A percentile compares a stretch with the other conserved stretches of the same genome.
These are phyloP conservation scores for Auriscalpium vulgare DNA, from an alignment of 768 basidiomycete genomes.

Conservation along the genomic window DNA sequence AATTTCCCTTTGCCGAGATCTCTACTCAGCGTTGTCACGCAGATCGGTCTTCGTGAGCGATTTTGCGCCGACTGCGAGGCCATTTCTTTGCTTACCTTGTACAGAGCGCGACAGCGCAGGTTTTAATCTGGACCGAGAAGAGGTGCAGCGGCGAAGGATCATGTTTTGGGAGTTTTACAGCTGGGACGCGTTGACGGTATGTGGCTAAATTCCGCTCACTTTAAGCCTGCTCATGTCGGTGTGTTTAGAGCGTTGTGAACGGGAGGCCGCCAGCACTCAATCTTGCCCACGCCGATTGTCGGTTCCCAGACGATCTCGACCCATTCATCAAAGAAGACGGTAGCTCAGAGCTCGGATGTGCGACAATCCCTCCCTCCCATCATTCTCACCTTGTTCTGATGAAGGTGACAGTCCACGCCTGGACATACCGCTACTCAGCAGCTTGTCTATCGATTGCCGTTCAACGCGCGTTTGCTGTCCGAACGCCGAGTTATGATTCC, in stretches of 20 bases:
- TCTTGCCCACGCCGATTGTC: constrained; percentile 43
- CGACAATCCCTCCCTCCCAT: no score
- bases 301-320: constrained; percentile 40
- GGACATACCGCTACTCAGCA: constrained; percentile 39
- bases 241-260: constrained; percentile 35
- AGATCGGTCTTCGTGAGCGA: constrained; percentile 46
- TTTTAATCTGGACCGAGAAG: constrained; percentile 37
- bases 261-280: constrained; percentile 42
- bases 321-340: constrained; percentile 25
- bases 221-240: constrained; percentile 8
- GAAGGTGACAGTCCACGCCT: constrained; percentile 20
- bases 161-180: constrained; percentile 48
- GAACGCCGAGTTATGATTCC: constrained; percentile 32
- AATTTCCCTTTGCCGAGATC: not conserved
- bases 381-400: not conserved
- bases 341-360: constrained; percentile 38
- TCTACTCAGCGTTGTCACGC: not conserved
- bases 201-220: constrained; percentile 28
- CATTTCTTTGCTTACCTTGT: not conserved
- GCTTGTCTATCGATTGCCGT: constrained; percentile 36
- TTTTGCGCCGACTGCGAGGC: not conserved
- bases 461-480: constrained; percentile 34
- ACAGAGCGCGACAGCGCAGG: constrained; percentile 45
- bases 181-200: not conserved
- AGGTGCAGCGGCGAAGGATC: constrained; percentile 37